phyloP scores from a whole-genome alignment of 2,329 filamentous ascomycete genomes.

The Trichophaea hybrida region DNA sequence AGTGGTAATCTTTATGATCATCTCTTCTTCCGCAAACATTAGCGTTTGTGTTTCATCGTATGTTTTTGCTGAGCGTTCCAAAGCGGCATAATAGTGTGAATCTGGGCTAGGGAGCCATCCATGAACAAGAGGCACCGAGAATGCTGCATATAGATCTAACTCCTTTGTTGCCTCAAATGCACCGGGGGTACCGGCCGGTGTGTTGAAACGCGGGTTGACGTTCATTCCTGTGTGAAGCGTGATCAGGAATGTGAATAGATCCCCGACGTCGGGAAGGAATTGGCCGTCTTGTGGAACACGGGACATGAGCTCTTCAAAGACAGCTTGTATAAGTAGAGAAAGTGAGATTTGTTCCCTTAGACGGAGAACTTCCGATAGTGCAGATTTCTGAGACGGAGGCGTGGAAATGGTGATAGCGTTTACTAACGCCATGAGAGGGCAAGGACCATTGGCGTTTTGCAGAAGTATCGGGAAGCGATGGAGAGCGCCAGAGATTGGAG shows the following conservation, averaged over 20 bases:
- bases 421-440: constrained; percentile 79
- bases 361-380: constrained; percentile 61
- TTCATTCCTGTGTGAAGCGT: constrained; percentile 95
- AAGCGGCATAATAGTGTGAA: constrained; percentile 44
- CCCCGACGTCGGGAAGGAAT: constrained; percentile 68
- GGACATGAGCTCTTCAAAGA: constrained; percentile 88
- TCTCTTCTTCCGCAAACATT: constrained; percentile 74
- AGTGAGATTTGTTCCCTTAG: constrained; percentile 79
- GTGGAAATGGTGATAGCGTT: constrained; percentile 83
- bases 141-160: constrained; percentile 82
- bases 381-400: constrained; percentile 47
- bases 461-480: constrained; percentile 74
- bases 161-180: constrained; percentile 77
- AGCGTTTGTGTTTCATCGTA: constrained; percentile 89
- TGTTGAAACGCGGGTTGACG: constrained; percentile 68
- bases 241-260: constrained; percentile 75
- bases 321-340: constrained; percentile 67
- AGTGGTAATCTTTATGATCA: constrained; percentile 60
- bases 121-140: constrained; percentile 76
- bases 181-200: constrained; percentile 42
- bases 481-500: constrained; percentile 45
- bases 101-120: constrained; percentile 66
- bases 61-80: constrained; percentile 55
- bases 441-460: constrained; percentile 89
- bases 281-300: constrained; percentile 46